Base-by-base conservation (phyloP, 2,329 filamentous ascomycete species). In the Fusarium sp. region DNA sequence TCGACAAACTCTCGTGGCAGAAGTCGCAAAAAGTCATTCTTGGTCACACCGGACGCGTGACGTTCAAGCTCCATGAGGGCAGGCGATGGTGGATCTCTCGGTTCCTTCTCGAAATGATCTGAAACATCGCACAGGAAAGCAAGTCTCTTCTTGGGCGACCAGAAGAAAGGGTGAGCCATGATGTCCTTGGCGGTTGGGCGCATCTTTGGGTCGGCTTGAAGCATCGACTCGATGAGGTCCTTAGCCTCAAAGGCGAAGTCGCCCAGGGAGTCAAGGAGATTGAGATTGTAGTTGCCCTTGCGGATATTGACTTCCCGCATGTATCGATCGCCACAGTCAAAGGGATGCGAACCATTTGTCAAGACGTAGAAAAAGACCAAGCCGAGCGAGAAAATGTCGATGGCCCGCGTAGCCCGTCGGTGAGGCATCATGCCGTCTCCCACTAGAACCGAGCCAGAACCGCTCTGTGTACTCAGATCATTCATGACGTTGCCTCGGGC, bases 331-430 rank as follows among this genome's bases (percentile, higher is more conserved):
- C 96, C 94, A 68, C 93, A 94, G 77, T 97, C 95, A 75, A 96
- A 99, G 0, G 96, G 96, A 78, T 99, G 96, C 1, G 87, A 88
- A 14, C 96, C 96, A 67, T 93, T 92, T 1, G 95, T 97, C 64
- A 99, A 85, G n/a, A 98, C 94, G 78, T 97, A 99, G 82, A 94
- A 98, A 83, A 97, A 99, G n/a, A 99, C 93, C 58, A 97, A 91
- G 1, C 96, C 96, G 34, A 99, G 86, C 0, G 94, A 97, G 82
- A 99, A 99, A 25, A 99, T 97, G 77, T 99, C 96, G 66, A 98
- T 97, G 8, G 96, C 93, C 49, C 96, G 91, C 49, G 97, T 99
- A 6, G 96, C 95, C 56, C 96, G 91, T 64, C 93, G 90, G 50
- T 74, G 89, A 71, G 75, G 84, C 81, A 83, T 86, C 78, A 88